Conservation (phyloP, 2,329 filamentous ascomycete species). For the Aureobasidium namibiae region DNA sequence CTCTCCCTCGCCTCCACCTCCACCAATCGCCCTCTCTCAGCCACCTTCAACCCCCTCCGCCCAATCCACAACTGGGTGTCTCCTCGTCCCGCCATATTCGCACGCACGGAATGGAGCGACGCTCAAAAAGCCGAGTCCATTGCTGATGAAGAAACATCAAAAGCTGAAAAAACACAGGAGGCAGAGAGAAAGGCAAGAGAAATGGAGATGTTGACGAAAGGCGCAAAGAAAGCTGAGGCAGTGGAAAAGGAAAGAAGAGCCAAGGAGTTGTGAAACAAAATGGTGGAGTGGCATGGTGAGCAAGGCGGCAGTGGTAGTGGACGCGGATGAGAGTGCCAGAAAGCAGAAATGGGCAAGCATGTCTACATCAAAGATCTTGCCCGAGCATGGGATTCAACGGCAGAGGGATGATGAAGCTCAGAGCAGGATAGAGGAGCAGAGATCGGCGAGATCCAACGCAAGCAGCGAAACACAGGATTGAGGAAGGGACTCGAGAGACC, state of each 20-base stretch:
- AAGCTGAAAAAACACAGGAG: not conserved
- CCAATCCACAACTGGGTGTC: not conserved
- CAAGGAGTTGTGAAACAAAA: not conserved
- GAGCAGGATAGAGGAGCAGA: too few species aligned
- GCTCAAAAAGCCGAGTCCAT: not conserved
- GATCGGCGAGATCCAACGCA: too few species aligned
- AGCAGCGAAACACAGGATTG: too few species aligned
- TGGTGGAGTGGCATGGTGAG: too few species aligned
- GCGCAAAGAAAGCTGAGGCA: not conserved
- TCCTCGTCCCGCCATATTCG: not conserved
- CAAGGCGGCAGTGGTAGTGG: too few species aligned
- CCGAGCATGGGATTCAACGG: too few species aligned
- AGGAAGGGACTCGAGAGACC: too few species aligned
- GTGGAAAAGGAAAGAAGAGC: not conserved
- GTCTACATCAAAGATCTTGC: too few species aligned
- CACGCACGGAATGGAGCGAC: not conserved
- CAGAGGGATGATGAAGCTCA: too few species aligned
- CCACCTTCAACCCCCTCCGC: not conserved
- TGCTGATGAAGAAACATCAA: not conserved
- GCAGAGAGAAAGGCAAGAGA: not conserved
- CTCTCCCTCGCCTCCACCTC: not conserved
- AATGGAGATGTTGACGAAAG: not conserved
- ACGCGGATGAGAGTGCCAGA: too few species aligned
- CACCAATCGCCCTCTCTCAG: not conserved
- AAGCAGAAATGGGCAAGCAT: too few species aligned